These are phyloP conservation scores for Hericium coralloides DNA, from an alignment of 768 basidiomycete species.

Conservation along the genomic window DNA sequence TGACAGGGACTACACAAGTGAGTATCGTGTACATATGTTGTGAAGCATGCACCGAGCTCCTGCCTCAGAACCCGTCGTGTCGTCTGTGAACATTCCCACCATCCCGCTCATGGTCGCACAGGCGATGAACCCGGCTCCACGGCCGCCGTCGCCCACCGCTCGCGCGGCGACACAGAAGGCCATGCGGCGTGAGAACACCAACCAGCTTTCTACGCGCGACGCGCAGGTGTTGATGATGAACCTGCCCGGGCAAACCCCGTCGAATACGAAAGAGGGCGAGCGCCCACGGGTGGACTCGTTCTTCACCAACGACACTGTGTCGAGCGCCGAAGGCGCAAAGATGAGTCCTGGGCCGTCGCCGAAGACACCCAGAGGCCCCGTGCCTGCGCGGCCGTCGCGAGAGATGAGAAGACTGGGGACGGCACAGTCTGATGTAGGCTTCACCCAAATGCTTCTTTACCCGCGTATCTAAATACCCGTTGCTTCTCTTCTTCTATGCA, in stretches of 20 bases:
- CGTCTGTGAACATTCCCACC: slow-evolving; percentile 94
- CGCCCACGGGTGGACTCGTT: slow-evolving; percentile 46
- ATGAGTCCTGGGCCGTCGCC: slow-evolving; percentile 2
- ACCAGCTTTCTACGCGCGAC: slow-evolving; percentile 72
- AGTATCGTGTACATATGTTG: slow-evolving; percentile 19
- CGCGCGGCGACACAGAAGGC: slow-evolving; percentile 86
- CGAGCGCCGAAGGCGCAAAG: slow-evolving; percentile 9
- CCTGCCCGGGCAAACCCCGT: slow-evolving; percentile 28
- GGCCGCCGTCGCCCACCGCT: slow-evolving; percentile 87
- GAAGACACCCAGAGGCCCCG: slow-evolving; percentile 15
- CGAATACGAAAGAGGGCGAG: slow-evolving; percentile 28
- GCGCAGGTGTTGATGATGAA: slow-evolving; percentile 67
- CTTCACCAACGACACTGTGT: slow-evolving; percentile 35
- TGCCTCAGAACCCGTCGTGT: slow-evolving; percentile 76
- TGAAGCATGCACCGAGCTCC: neutral
- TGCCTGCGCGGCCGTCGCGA: slow-evolving; percentile 62
- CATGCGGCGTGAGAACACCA: slow-evolving; percentile 75
- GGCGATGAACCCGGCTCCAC: slow-evolving; percentile 91
- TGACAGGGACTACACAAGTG: slow-evolving; percentile 84
- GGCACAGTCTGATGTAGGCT: slow-evolving; percentile 14
- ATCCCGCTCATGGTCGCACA: slow-evolving; percentile 93
- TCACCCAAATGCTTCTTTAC: neutral
- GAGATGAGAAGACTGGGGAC: slow-evolving; percentile 43
- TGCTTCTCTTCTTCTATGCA: slow-evolving; percentile 7
- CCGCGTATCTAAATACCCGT: slow-evolving; percentile 2